Percentiles rank a stretch among this genome's conserved stretches.
Evolutionary conservation across 345 rosid species (phyloP).

Genomic region (Ricinus communis): DNA sequence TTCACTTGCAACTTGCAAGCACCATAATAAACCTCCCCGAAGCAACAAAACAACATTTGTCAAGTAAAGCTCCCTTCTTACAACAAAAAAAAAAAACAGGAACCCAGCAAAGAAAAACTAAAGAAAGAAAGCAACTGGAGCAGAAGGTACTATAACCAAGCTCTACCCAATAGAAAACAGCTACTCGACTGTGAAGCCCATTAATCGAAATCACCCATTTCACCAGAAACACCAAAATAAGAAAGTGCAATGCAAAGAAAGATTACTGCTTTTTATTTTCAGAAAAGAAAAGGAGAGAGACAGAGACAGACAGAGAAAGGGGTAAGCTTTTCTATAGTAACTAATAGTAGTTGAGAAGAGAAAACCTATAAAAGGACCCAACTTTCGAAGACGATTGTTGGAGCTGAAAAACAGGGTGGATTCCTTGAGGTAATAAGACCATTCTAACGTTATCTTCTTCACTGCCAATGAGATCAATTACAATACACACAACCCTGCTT

Average conservation of each 20-base stretch:
- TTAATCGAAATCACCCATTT: conserved; percentile 16
- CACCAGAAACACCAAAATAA: conserved; percentile 6
- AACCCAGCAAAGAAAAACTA: too few species aligned
- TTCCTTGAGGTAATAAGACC: conserved; percentile 18
- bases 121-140: background rate
- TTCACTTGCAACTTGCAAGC: conserved; percentile 11
- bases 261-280: background rate
- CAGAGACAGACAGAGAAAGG: background rate
- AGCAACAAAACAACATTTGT: conserved; percentile 16
- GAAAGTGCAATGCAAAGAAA: background rate
- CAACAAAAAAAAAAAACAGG: background rate
- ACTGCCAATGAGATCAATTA: background rate
- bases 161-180: conserved; percentile 20
- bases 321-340: background rate
- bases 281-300: too few species aligned
- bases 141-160: conserved; percentile 2
- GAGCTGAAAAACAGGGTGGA: background rate
- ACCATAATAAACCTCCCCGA: background rate
- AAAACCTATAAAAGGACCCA: conserved; percentile 15
- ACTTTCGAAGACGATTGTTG: conserved; percentile 16
- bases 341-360: background rate
- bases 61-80: background rate
- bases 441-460: conserved; percentile 29
- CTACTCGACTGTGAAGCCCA: conserved; percentile 20
- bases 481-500: too few species aligned